A percentile compares a stretch with the other conserved stretches of the same genome.
Conservation (phyloP, 306 rosid species). For the Potentilla sterilis region DNA sequence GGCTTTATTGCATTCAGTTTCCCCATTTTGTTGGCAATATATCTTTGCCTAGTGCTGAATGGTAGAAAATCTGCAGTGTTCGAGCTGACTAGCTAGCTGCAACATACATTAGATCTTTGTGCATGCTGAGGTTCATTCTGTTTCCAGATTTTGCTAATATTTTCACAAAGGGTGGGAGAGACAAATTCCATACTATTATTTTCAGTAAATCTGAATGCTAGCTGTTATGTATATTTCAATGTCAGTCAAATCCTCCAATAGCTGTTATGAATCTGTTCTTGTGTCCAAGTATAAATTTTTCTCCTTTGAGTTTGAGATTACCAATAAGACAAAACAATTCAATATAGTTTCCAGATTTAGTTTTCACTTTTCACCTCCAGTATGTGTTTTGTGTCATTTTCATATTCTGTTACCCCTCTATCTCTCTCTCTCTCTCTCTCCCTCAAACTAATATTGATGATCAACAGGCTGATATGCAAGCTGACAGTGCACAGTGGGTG, state of each 20-base stretch:
- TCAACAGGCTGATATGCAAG: too few relatives aligned
- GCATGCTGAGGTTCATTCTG: background rate
- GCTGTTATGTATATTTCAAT: background rate
- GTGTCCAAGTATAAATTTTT: background rate
- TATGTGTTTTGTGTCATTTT: background rate
- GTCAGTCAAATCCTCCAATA: background rate
- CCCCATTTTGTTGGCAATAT: background rate
- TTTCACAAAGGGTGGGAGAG: background rate
- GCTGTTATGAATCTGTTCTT: background rate
- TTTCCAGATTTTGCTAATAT: background rate
- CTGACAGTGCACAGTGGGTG: too few relatives aligned
- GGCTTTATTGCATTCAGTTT: background rate
- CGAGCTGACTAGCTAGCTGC: background rate
- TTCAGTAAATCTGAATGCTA: background rate
- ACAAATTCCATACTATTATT: background rate
- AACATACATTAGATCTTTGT: background rate
- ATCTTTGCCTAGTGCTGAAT: background rate
- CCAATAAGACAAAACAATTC: background rate
- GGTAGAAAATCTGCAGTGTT: background rate
- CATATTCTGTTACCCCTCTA: background rate
- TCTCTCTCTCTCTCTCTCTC: background rate
- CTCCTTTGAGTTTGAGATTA: background rate
- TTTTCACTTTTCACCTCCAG: background rate
- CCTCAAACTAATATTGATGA: too few relatives aligned
- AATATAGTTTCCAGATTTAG: background rate